Evolutionary conservation across 202 grass and related monocot species (phyloP), one percentile per base, ranked within the genome.

Genomic region (Schoenoplectus tabernaemontani): DNA sequence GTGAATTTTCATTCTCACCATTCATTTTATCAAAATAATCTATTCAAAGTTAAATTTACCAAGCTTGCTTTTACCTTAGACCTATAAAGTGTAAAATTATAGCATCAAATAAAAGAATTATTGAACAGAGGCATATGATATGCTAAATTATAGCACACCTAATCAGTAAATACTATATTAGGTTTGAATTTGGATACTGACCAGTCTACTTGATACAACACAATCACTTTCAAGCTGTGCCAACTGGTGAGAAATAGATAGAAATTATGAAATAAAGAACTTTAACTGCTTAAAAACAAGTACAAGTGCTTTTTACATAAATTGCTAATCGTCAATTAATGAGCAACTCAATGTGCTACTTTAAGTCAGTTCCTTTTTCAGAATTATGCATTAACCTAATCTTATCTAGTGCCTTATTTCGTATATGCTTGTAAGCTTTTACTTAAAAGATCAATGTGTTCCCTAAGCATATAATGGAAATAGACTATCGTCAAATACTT

Each of bases 1-100:
- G 58, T 30, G 43, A 36, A 33, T 64, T 79, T 79, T 44, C 36
- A 47, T 79, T 50, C 2, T 30, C 11, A 9, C 26, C 0, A 11
- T 74, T 44, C 69, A 74, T 74, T 53, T 74, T 53, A n/a, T n/a
- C n/a, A 53, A 15, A 51, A 74, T 33, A 74, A n/a, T 50, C 0
- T 33, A 26, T 74, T 33, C 3, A 0, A 53, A 51, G 44, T 7
- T 53, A 9, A 44, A 23, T 53, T 30, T 30, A 30, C 24, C 2
- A 43, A 30, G 68, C 23, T 48, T 48, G 23, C 4, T 50, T 72
- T n/a, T n/a, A 4, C 68, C 68, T 72, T 50, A 72, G 43, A 51
- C 43, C 68, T 72, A 24, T 72, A 16, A 72, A 28, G 24, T n/a
- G 26, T 51, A n/a, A 33, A 10, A 15, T 33, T 53, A 33, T 74